Percentiles rank a stretch among this genome's conserved stretches.
These are phyloP conservation scores for Xylaria telfairii DNA, from an alignment of 495 filamentous ascomycete genomes.

Conservation along the genomic window DNA sequence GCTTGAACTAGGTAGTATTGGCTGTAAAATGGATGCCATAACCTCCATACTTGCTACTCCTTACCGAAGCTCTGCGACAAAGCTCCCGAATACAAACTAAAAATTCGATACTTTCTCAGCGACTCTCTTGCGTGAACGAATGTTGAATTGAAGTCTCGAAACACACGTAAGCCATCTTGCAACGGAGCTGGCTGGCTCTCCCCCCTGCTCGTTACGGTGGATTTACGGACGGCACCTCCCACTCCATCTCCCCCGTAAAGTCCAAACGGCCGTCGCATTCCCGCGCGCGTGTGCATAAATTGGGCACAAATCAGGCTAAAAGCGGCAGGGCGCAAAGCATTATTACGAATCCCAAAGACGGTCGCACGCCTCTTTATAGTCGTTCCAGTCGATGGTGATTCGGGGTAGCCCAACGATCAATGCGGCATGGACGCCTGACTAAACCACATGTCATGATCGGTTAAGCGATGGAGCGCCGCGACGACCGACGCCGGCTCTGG, in stretches of 20 bases:
- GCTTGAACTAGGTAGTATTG: too few species aligned
- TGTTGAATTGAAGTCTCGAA: too few species aligned
- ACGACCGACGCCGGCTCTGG: constrained; percentile 6
- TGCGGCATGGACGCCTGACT: constrained; percentile 14
- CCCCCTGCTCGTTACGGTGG: background rate
- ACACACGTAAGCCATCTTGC: background rate
- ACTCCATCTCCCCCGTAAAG: too few species aligned
- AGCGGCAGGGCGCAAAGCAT: background rate
- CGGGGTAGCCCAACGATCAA: background rate
- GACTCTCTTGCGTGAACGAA: too few species aligned
- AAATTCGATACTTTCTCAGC: too few species aligned
- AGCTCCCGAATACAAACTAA: too few species aligned
- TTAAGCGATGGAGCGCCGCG: background rate
- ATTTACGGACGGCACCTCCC: background rate
- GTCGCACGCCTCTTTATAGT: background rate
- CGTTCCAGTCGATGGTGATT: too few species aligned
- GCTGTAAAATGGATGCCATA: too few species aligned
- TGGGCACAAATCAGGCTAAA: background rate
- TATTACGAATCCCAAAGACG: background rate
- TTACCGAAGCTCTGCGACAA: too few species aligned
- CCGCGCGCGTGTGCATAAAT: background rate
- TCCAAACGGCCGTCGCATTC: background rate
- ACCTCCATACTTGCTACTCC: too few species aligned
- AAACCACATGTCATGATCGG: constrained; percentile 15
- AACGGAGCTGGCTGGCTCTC: background rate